Evolutionary conservation across 2,329 filamentous ascomycete genomes (phyloP).

Genomic region (Aspergillus sp.): DNA sequence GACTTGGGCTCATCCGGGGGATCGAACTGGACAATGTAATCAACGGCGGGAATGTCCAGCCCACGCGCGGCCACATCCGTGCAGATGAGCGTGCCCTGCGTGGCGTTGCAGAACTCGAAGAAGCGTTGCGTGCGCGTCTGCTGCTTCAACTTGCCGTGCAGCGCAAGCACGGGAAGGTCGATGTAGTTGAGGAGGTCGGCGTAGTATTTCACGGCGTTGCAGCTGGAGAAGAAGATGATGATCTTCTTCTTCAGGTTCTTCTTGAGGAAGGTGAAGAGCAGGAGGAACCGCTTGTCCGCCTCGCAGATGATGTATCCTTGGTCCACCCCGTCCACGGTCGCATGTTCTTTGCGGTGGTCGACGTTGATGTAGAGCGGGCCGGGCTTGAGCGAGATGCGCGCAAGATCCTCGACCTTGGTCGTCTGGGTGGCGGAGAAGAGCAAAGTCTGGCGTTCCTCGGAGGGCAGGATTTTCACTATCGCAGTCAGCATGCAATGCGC

Average conservation of each 20-base stretch:
- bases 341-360: constrained; percentile 82
- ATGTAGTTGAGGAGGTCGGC: constrained; percentile 96
- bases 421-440: constrained; percentile 99
- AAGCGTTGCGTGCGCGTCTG: constrained; percentile 99
- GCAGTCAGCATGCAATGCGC: background rate
- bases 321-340: constrained; percentile 89
- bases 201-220: constrained; percentile 94
- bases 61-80: constrained; percentile 95
- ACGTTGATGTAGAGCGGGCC: constrained; percentile 97
- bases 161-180: constrained; percentile 80
- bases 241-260: constrained; percentile 93
- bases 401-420: constrained; percentile 96
- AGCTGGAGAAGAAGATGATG: constrained; percentile 93
- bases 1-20: constrained; percentile 87
- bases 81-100: constrained; percentile 84
- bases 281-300: constrained; percentile 86
- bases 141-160: constrained; percentile 97
- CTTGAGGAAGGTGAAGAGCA: constrained; percentile 93
- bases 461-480: constrained; percentile 79
- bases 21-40: constrained; percentile 96
- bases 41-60: constrained; percentile 90
- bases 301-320: constrained; percentile 96
- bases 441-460: constrained; percentile 87
- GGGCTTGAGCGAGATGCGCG: constrained; percentile 84
- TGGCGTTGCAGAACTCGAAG: constrained; percentile 90